phyloP scores from a whole-genome alignment of 345 rosid species.

The Chamaenerion angustifolium region DNA sequence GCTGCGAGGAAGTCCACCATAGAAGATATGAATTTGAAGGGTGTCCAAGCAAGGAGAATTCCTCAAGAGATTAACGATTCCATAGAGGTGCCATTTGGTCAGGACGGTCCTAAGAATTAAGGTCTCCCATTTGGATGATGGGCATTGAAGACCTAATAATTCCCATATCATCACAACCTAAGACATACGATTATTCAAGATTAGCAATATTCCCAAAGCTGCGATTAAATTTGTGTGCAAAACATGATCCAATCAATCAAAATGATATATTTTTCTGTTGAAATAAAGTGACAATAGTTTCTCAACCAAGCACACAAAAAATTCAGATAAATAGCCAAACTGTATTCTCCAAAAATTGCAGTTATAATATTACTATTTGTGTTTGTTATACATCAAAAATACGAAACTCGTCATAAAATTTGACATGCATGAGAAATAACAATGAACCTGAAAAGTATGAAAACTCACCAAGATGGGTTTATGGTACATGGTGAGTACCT shows the following conservation, averaged over 20 bases:
- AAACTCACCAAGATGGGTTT: slow-evolving; percentile 8
- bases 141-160: slow-evolving; percentile 1
- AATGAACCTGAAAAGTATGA: background rate
- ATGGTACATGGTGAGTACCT: slow-evolving; percentile 6
- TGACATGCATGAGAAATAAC: too few species aligned
- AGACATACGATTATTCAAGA: background rate
- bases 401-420: too few species aligned
- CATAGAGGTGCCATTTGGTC: slow-evolving; percentile 10
- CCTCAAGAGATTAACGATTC: slow-evolving; percentile 9
- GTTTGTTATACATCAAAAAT: too few species aligned
- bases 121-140: slow-evolving; percentile 6
- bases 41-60: slow-evolving; percentile 10
- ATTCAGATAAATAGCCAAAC: too few species aligned
- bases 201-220: background rate
- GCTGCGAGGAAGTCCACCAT: background rate
- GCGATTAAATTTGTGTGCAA: too few species aligned
- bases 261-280: too few species aligned
- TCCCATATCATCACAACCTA: slow-evolving; percentile 10
- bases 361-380: too few species aligned
- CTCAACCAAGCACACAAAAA: too few species aligned
- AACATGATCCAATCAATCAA: too few species aligned
- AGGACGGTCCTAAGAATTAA: slow-evolving; percentile 5
- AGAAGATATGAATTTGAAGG: slow-evolving; percentile 6
- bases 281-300: too few species aligned
- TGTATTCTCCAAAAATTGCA: too few species aligned